Conservation (phyloP, 805 yeast genomes). For the Metschnikowia continentalis region DNA sequence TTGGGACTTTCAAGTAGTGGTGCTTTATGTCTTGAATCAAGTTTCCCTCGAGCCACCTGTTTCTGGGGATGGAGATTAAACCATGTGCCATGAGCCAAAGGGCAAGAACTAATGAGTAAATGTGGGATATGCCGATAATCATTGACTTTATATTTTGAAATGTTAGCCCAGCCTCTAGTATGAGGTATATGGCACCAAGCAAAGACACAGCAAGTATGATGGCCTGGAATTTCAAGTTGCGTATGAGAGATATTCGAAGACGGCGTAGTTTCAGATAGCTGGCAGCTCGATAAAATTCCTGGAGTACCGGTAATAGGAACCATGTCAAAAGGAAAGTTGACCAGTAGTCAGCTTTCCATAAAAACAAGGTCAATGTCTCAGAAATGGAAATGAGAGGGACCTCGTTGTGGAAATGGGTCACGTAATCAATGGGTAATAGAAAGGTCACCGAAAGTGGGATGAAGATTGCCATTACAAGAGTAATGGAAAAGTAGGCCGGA, state of each 20-base stretch:
- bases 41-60: slow-evolving; percentile 35
- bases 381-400: slow-evolving; percentile 34
- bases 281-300: slow-evolving; percentile 71
- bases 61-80: slow-evolving; percentile 60
- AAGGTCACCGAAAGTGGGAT: slow-evolving; percentile 74
- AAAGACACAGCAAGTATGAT: slow-evolving; percentile 50
- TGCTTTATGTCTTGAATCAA: slow-evolving; percentile 27
- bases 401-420: slow-evolving; percentile 44
- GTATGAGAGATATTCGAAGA: slow-evolving; percentile 53
- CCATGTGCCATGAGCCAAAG: slow-evolving; percentile 88
- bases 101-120: slow-evolving; percentile 69
- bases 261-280: slow-evolving; percentile 45
- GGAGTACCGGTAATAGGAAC: slow-evolving; percentile 68
- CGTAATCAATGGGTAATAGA: slow-evolving; percentile 70
- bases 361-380: slow-evolving; percentile 30
- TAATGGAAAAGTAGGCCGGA: slow-evolving; percentile 40
- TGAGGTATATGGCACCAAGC: slow-evolving; percentile 55
- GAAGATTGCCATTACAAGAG: slow-evolving; percentile 57
- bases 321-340: slow-evolving; percentile 74
- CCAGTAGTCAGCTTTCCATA: slow-evolving; percentile 83
- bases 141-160: slow-evolving; percentile 58
- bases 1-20: slow-evolving; percentile 53
- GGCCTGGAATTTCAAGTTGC: slow-evolving; percentile 58
- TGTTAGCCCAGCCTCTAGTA: slow-evolving; percentile 50
- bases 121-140: slow-evolving; percentile 71